A percentile compares a stretch with the other conserved stretches of the same genome.
These are phyloP conservation scores for Trypanosoma congolense DNA, from an alignment of 208 protist genomes.

Conservation along the genomic window DNA sequence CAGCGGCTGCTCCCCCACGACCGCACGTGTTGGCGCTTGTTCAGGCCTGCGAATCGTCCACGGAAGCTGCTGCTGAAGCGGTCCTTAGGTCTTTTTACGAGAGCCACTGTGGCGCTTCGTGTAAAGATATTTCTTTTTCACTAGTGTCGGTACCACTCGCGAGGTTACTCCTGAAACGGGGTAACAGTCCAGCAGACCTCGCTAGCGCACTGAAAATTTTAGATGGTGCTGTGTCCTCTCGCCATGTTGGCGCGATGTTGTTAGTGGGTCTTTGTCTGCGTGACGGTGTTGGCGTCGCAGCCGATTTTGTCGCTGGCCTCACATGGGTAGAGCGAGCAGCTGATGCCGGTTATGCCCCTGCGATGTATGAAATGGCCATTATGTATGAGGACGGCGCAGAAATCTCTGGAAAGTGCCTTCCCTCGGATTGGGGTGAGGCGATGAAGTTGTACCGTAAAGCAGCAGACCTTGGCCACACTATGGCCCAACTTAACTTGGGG, in stretches of 20 bases:
- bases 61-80: conserved; percentile 4
- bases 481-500: conserved; percentile 72
- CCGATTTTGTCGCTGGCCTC: conserved; percentile 37
- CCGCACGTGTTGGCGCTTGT: conserved; percentile 19
- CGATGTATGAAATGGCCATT: conserved; percentile 75
- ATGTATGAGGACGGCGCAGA: conserved; percentile 55
- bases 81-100: conserved; percentile 4
- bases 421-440: conserved; percentile 74
- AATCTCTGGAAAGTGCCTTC: conserved; percentile 6
- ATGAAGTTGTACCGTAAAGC: conserved; percentile 56
- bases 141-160: conserved; percentile 40
- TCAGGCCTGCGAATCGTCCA: conserved; percentile 16
- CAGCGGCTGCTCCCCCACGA: neutral
- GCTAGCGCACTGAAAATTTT: conserved; percentile 29
- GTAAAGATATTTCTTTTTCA: conserved; percentile 8
- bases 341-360: conserved; percentile 53
- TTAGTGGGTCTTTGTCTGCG: conserved; percentile 56
- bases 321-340: conserved; percentile 67
- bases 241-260: conserved; percentile 71
- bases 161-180: conserved; percentile 22
- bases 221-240: conserved; percentile 34
- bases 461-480: conserved; percentile 43
- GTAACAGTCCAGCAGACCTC: conserved; percentile 1
- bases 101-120: neutral
- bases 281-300: conserved; percentile 43